These are phyloP conservation scores for Lactuca saligna DNA, from an alignment of 129 eudicot species.

Conservation along the genomic window DNA sequence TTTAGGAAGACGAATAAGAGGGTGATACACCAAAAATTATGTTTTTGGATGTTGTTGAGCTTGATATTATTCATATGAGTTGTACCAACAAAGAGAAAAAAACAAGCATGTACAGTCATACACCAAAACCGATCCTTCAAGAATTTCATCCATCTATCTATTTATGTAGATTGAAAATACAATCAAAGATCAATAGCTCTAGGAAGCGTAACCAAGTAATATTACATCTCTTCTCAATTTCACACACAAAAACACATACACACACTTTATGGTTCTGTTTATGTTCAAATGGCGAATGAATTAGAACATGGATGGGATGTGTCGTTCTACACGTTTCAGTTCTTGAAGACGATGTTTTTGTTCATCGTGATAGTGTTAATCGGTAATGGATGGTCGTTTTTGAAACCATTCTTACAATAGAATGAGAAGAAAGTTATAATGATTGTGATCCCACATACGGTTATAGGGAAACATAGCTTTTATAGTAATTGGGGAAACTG, in stretches of 20 bases:
- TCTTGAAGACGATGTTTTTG: constrained; percentile 35
- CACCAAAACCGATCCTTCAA: too few relatives aligned
- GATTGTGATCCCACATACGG: constrained; percentile 52
- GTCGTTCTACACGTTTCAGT: constrained; percentile 51
- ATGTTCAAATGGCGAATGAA: constrained; percentile 25
- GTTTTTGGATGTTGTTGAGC: too few relatives aligned
- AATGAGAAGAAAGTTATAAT: constrained; percentile 49
- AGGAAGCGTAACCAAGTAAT: constrained; percentile 22
- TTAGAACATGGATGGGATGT: constrained; percentile 53
- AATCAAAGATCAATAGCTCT: too few relatives aligned
- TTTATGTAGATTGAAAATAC: too few relatives aligned
- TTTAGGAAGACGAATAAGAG: too few relatives aligned
- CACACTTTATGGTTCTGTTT: constrained; percentile 9
- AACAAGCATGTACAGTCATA: too few relatives aligned
- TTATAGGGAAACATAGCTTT: constrained; percentile 44
- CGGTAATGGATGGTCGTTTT: constrained; percentile 59
- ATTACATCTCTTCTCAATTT: constrained; percentile 35
- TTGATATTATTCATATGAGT: too few relatives aligned
- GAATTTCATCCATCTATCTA: too few relatives aligned
- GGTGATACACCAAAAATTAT: too few relatives aligned
- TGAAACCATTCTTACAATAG: constrained; percentile 49
- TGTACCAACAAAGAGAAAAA: too few relatives aligned
- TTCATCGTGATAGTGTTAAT: constrained; percentile 53
- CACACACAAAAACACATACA: neutral
- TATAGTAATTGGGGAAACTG: constrained; percentile 39